phyloP scores from a whole-genome alignment of 768 basidiomycete species.

The Neoboletus brunneissimus region DNA sequence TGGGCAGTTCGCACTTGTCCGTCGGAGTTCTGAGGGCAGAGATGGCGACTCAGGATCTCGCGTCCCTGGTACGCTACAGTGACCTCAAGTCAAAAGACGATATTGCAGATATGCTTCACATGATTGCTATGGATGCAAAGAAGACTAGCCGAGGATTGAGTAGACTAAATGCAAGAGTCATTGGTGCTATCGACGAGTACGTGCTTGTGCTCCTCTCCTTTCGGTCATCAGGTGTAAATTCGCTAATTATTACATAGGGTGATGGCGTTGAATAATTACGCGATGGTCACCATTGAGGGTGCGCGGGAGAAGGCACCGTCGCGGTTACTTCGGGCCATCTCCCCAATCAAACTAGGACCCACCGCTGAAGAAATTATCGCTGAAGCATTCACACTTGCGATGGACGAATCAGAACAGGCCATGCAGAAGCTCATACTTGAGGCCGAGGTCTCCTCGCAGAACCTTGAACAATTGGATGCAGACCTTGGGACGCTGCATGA shows the following conservation, averaged over 20 bases:
- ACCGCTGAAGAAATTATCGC: slow-evolving; percentile 46
- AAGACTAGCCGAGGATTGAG: slow-evolving; percentile 57
- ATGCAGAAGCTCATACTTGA: slow-evolving; percentile 63
- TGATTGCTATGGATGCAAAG: slow-evolving; percentile 62
- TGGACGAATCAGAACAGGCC: slow-evolving; percentile 53
- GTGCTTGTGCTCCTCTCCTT: slow-evolving; percentile 28
- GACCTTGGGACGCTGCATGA: slow-evolving; percentile 56
- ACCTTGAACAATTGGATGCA: slow-evolving; percentile 63
- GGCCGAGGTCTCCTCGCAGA: slow-evolving; percentile 52
- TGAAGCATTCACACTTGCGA: slow-evolving; percentile 57
- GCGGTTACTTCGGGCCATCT: slow-evolving; percentile 34
- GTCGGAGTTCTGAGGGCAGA: slow-evolving; percentile 73
- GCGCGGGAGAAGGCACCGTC: slow-evolving; percentile 30
- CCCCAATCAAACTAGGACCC: slow-evolving; percentile 37
- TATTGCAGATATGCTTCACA: slow-evolving; percentile 48
- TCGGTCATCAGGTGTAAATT: not conserved
- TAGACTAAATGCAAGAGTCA: slow-evolving; percentile 62
- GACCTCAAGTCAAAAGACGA: slow-evolving; percentile 57
- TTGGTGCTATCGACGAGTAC: slow-evolving; percentile 72
- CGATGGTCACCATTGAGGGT: slow-evolving; percentile 52
- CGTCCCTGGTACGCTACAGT: slow-evolving; percentile 60
- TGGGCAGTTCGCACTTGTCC: slow-evolving; percentile 57
- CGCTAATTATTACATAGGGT: slow-evolving; percentile 42
- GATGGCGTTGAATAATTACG: slow-evolving; percentile 72
- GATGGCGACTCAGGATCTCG: slow-evolving; percentile 70